Percentiles rank a stretch among this genome's conserved stretches.
Evolutionary conservation across 202 grass and related monocot genomes (phyloP).

Genomic region (Bolboschoenoplectus hybrid): DNA sequence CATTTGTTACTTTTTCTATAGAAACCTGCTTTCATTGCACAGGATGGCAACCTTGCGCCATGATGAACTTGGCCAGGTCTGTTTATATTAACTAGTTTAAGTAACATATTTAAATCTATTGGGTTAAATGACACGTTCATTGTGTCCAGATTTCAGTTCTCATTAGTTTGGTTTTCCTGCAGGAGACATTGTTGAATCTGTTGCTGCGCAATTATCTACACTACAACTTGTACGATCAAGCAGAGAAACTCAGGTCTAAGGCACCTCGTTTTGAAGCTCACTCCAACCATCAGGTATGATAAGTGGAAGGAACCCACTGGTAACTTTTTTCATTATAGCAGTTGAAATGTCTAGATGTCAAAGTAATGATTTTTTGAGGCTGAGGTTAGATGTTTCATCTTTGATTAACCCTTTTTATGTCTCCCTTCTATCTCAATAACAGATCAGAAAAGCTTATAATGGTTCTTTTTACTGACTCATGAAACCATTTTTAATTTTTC

Average conservation of each 20-base stretch:
- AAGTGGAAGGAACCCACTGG: neutral
- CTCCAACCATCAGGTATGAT: conserved; percentile 78
- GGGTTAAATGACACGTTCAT: conserved; percentile 25
- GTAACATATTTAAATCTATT: conserved; percentile 13
- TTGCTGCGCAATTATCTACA: conserved; percentile 97
- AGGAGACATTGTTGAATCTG: conserved; percentile 88
- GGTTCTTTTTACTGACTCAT: neutral
- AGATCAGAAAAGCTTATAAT: neutral
- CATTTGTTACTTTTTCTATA: conserved; percentile 38
- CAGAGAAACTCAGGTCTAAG: conserved; percentile 95
- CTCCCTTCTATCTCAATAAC: neutral
- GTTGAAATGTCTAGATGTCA: neutral
- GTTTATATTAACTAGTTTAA: conserved; percentile 27
- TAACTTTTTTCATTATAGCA: neutral
- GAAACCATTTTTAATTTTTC: neutral
- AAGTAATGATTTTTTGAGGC: neutral
- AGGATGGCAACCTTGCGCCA: conserved; percentile 75
- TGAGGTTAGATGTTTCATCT: neutral
- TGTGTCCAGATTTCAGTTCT: conserved; percentile 32
- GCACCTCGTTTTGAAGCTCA: conserved; percentile 94
- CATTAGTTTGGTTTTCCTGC: conserved; percentile 32
- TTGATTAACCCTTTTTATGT: neutral
- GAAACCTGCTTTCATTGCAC: conserved; percentile 68
- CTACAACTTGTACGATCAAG: conserved; percentile 89
- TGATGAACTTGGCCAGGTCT: conserved; percentile 87